Evolutionary conservation across 108 stramenopile genomes (phyloP), one percentile per base, ranked within the genome.

Genomic region (Schizochytrium sp.): DNA sequence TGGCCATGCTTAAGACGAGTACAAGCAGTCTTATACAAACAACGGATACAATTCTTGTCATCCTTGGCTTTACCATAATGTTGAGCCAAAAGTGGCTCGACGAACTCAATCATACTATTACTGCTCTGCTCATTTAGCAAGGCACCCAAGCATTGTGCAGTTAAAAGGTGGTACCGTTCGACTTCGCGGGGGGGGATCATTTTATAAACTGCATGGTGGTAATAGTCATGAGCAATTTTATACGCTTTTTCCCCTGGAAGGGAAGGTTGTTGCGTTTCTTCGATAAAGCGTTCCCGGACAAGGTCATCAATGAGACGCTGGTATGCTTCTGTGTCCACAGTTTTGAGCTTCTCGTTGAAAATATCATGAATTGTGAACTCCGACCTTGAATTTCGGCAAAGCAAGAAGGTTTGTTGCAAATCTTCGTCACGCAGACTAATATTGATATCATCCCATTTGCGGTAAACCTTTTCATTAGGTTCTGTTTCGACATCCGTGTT

Each of bases 1-100:
- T 83, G 76, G 10, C 55, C 76, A 40, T 83, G 49, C 15, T 55
- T 49, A 53, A 40, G 53, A 17, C 53, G 76, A 47, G 76, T 55
- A 38, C 53, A 55, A n/a, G 76, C 76, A 0, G 76, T 55, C 76
- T 55, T 83, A 53, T 55, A 83, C 4, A 83, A 50, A 53, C 76
- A 55, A 1, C 76, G 76, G 15, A 83, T 2, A 5, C 50, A n/a
- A 53, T 83, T 83, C 53, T 83, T 83, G 17, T 83, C 76, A 53
- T 83, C 76, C 0, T 83, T 83, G 10, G 76, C 76, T 2, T 83
- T 83, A 38, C 53, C 2, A 53, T 83, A 83, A 28, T 83, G 76
- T 47, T 83, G 76, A n/a, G 76, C 76, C 76, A 83, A 42, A 0
- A 83, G 76, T n/a, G 76, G 76, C 76, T 83, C 76, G 45, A 83